Conservation (phyloP, 805 yeast genomes). For the Ogataea ramenticola region DNA sequence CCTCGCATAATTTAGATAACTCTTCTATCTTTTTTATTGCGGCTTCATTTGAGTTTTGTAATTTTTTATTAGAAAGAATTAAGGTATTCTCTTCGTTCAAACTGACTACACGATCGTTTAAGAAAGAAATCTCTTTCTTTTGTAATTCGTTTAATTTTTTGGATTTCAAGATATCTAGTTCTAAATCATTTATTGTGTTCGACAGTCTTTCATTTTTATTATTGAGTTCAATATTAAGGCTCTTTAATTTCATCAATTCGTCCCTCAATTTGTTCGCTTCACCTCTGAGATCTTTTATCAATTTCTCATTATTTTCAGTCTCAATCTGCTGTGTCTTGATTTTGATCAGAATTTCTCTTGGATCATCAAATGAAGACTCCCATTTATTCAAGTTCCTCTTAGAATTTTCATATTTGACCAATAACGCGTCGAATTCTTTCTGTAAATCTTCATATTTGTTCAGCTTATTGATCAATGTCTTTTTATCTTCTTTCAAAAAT, state of each 20-base stretch:
- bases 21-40: neutral
- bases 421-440: conserved; percentile 38
- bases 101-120: conserved; percentile 13
- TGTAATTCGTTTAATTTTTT: conserved; percentile 10
- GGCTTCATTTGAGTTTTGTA: neutral
- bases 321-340: conserved; percentile 3
- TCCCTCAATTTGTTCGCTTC: conserved; percentile 6
- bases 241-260: conserved; percentile 4
- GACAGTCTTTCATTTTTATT: neutral
- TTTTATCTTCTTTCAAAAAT: conserved; percentile 49
- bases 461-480: conserved; percentile 32
- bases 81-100: conserved; percentile 11
- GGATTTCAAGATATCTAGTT: conserved; percentile 7
- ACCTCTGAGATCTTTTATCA: conserved; percentile 1
- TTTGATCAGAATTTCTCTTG: conserved; percentile 5
- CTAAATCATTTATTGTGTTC: neutral
- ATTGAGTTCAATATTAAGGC: conserved; percentile 1
- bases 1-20: neutral
- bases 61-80: conserved; percentile 3
- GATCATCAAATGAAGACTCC: conserved; percentile 30
- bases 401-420: conserved; percentile 41
- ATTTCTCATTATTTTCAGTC: neutral
- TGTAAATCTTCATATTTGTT: conserved; percentile 33
- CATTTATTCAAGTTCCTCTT: conserved; percentile 42
- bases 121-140: conserved; percentile 12